These are phyloP conservation scores for Petunia secreta DNA, from an alignment of 257 asterid species.

Conservation along the genomic window DNA sequence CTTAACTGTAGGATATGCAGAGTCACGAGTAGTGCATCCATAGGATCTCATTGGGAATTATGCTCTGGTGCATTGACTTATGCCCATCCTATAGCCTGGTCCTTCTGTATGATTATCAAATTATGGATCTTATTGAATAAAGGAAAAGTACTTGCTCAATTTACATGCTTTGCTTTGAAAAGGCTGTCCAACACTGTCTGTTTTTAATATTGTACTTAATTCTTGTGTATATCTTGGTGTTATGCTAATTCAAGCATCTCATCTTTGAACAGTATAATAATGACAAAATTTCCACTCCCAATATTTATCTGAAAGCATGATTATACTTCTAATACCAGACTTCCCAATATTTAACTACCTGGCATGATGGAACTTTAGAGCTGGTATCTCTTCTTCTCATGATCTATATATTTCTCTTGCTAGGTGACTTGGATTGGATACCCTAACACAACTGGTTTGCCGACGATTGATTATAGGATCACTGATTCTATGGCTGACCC, in stretches of 20 bases:
- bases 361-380: neutral
- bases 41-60: neutral
- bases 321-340: constrained; percentile 11
- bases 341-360: constrained; percentile 5
- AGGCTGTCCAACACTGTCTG: neutral
- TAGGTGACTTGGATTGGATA: constrained; percentile 99
- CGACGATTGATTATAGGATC: constrained; percentile 93
- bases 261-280: neutral
- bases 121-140: neutral
- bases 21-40: neutral
- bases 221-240: constrained; percentile 6
- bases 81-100: neutral
- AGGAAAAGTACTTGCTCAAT: neutral
- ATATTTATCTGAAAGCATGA: neutral
- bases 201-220: neutral
- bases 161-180: constrained; percentile 9
- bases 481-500: constrained; percentile 90
- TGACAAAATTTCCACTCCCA: neutral
- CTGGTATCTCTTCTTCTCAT: constrained; percentile 14
- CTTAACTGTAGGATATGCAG: neutral
- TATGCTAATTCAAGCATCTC: constrained; percentile 9
- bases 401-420: constrained; percentile 28
- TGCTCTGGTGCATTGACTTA: neutral
- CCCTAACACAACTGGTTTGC: constrained; percentile 99
- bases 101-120: constrained; percentile 11